phyloP scores from a whole-genome alignment of 176 grass and related monocot genomes.

The Panicum miliaceum region DNA sequence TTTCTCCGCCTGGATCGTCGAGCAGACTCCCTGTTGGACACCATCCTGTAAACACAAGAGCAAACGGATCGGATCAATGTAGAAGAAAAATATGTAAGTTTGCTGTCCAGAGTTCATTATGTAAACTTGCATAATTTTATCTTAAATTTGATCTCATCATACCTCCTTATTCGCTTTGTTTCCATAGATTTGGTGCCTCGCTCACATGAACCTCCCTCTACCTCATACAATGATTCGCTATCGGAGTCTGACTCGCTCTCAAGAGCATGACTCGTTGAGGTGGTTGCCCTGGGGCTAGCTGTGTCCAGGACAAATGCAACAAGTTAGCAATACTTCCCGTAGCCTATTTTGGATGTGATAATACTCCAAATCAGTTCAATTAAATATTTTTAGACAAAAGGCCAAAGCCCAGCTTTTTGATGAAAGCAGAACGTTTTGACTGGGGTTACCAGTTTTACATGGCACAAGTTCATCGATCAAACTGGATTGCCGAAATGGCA shows the following conservation, averaged over 20 bases:
- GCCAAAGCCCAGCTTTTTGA: too few species aligned
- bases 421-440: too few species aligned
- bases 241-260: conserved; percentile 67
- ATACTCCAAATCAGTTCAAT: neutral
- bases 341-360: conserved; percentile 30
- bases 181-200: conserved; percentile 45
- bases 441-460: too few species aligned
- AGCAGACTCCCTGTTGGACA: conserved; percentile 92
- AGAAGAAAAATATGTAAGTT: conserved; percentile 14
- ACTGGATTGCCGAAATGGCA: too few species aligned
- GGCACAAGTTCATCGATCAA: too few species aligned
- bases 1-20: conserved; percentile 80
- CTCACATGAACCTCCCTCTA: conserved; percentile 47
- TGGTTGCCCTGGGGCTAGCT: conserved; percentile 36
- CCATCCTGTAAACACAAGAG: conserved; percentile 60
- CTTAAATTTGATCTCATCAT: neutral
- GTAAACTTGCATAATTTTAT: neutral
- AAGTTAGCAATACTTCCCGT: conserved; percentile 21
- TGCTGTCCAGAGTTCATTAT: neutral
- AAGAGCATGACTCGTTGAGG: conserved; percentile 23
- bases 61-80: conserved; percentile 4
- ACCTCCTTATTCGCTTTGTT: conserved; percentile 76
- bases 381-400: too few species aligned
- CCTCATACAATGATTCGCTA: conserved; percentile 52
- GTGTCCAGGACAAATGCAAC: conserved; percentile 24